A percentile compares a stretch with the other conserved stretches of the same genome.
phyloP scores from a whole-genome alignment of 1,284 basidiomycete genomes.

The Cutaneotrichosporon sp. region DNA sequence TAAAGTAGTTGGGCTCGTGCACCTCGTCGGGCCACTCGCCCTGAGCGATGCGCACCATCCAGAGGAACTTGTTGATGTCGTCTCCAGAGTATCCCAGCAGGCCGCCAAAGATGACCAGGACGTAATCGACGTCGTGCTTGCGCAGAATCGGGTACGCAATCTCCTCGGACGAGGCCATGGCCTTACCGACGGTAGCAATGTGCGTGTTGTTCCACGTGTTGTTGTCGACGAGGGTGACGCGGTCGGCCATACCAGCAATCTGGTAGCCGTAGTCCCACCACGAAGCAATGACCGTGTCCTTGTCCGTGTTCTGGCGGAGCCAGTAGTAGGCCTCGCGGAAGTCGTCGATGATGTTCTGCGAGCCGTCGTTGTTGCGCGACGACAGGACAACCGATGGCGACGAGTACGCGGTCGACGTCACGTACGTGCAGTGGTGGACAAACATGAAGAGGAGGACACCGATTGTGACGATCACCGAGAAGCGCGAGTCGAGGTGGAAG shows the following conservation, averaged over 20 bases:
- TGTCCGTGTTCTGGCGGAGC: constrained; percentile 90
- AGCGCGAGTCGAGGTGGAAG: constrained; percentile 79
- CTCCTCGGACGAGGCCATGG: constrained; percentile 93
- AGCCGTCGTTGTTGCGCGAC: constrained; percentile 76
- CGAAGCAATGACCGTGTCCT: constrained; percentile 92
- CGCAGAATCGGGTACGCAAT: constrained; percentile 94
- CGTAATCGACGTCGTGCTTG: constrained; percentile 97
- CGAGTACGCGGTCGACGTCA: constrained; percentile 92
- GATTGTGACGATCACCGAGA: constrained; percentile 74
- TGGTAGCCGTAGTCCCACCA: constrained; percentile 99
- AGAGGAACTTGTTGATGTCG: constrained; percentile 99
- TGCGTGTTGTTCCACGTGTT: constrained; percentile 99
- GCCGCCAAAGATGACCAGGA: constrained; percentile 96
- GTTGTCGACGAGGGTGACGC: constrained; percentile 83
- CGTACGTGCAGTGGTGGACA: constrained; percentile 95
- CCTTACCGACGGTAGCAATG: constrained; percentile 95
- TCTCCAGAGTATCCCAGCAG: constrained; percentile 96
- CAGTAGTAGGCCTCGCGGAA: constrained; percentile 99
- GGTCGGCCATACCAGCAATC: constrained; percentile 97
- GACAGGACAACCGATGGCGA: constrained; percentile 96
- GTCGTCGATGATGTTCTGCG: constrained; percentile 95
- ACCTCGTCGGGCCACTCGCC: constrained; percentile 99
- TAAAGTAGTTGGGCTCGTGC: constrained; percentile 92
- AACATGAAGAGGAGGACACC: constrained; percentile 80
- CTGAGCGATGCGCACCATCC: constrained; percentile 97